Conservation (phyloP, 2,329 filamentous ascomycete genomes). For the Paraphoma sp. region DNA sequence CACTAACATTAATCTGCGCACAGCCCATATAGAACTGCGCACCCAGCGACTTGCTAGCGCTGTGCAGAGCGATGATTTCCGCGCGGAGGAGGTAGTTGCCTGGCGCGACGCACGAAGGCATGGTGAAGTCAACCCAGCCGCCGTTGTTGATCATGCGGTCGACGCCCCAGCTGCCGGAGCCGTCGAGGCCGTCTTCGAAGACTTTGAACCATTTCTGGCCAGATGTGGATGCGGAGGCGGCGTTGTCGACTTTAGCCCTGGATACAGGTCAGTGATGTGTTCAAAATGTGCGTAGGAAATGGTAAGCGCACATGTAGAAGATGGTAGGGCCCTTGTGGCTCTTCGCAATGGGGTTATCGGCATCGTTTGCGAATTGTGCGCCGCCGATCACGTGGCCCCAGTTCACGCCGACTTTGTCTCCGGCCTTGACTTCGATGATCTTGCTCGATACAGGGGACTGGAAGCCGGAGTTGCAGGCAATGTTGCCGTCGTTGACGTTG, state of each 20-base stretch:
- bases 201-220: conserved; percentile 53
- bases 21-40: conserved; percentile 54
- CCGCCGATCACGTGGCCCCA: conserved; percentile 64
- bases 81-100: conserved; percentile 53
- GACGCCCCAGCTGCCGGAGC: conserved; percentile 55
- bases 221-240: conserved; percentile 45
- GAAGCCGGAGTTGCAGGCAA: conserved; percentile 57
- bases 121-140: conserved; percentile 54
- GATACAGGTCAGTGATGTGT: not conserved
- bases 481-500: conserved; percentile 54
- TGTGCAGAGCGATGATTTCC: conserved; percentile 56
- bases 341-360: conserved; percentile 58
- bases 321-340: conserved; percentile 55
- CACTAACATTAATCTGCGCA: conserved; percentile 43
- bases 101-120: conserved; percentile 44
- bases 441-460: conserved; percentile 38
- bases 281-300: not conserved
- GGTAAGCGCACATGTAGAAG: conserved; percentile 43
- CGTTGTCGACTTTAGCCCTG: conserved; percentile 50
- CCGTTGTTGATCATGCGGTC: conserved; percentile 56
- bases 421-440: conserved; percentile 58
- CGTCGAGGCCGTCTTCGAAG: conserved; percentile 48
- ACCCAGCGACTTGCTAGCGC: conserved; percentile 38
- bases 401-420: conserved; percentile 60
- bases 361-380: conserved; percentile 53